Conservation (phyloP, 306 rosid species). For the Gastrolobium bilobum region DNA sequence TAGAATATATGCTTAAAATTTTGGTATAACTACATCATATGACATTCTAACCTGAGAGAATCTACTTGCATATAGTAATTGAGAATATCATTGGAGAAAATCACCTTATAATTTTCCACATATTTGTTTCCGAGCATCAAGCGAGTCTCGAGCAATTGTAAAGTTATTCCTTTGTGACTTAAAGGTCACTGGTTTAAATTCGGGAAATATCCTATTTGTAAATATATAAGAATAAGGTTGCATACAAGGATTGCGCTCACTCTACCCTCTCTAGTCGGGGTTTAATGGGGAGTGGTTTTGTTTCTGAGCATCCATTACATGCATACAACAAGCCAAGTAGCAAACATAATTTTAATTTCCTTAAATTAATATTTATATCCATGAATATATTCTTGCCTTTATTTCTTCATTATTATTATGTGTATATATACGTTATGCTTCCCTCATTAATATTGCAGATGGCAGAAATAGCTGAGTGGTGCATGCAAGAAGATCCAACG, state of each 20-base stretch:
- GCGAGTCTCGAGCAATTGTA: too few species aligned
- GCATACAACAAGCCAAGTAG: not conserved
- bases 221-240: too few species aligned
- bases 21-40: too few species aligned
- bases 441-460: conserved; percentile 54
- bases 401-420: not conserved
- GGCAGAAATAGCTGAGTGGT: conserved; percentile 64
- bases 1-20: too few species aligned
- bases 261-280: too few species aligned
- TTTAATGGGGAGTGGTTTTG: not conserved
- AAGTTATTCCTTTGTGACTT: too few species aligned
- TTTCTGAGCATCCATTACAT: not conserved
- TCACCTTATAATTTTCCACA: too few species aligned
- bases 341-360: not conserved
- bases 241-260: too few species aligned
- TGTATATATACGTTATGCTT: not conserved
- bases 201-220: too few species aligned
- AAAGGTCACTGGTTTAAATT: too few species aligned
- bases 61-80: not conserved
- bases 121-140: too few species aligned
- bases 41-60: too few species aligned
- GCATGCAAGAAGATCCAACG: conserved; percentile 69
- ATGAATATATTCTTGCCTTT: not conserved
- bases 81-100: not conserved
- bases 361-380: not conserved